A percentile compares a stretch with the other conserved stretches of the same genome.
phyloP scores from a whole-genome alignment of 2,329 filamentous ascomycete species.

The Xylariaceae sp. region DNA sequence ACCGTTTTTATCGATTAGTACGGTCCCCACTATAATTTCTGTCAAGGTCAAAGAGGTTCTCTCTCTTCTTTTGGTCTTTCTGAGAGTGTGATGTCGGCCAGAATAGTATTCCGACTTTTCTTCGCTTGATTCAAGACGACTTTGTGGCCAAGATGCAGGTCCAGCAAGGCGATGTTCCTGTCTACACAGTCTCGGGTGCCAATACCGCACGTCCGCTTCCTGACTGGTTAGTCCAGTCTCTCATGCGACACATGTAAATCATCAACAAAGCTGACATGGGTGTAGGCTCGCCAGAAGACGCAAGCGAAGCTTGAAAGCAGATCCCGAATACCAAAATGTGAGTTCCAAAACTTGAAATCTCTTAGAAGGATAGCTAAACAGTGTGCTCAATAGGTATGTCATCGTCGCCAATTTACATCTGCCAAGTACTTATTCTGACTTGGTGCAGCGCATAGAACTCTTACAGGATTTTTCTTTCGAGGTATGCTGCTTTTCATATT shows the following conservation, averaged over 20 bases:
- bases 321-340: constrained; percentile 82
- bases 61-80: neutral
- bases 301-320: constrained; percentile 88
- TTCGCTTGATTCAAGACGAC: neutral
- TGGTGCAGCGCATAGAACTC: constrained; percentile 67
- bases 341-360: no score
- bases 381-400: no score
- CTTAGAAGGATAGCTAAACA: no score
- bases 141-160: constrained; percentile 61
- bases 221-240: constrained; percentile 56
- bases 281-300: constrained; percentile 70
- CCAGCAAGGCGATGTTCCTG: constrained; percentile 77
- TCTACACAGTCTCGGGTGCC: constrained; percentile 92
- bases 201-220: constrained; percentile 83
- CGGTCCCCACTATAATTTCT: constrained; percentile 15
- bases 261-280: constrained; percentile 7
- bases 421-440: neutral
- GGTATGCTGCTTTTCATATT: constrained; percentile 6
- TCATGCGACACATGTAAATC: neutral
- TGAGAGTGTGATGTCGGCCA: no score
- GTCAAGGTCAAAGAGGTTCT: neutral
- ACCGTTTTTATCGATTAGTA: neutral
- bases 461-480: constrained; percentile 98
- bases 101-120: no score
- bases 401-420: neutral